These are phyloP conservation scores for Pleurotus tuber-regium DNA, from an alignment of 768 basidiomycete species.

Conservation along the genomic window DNA sequence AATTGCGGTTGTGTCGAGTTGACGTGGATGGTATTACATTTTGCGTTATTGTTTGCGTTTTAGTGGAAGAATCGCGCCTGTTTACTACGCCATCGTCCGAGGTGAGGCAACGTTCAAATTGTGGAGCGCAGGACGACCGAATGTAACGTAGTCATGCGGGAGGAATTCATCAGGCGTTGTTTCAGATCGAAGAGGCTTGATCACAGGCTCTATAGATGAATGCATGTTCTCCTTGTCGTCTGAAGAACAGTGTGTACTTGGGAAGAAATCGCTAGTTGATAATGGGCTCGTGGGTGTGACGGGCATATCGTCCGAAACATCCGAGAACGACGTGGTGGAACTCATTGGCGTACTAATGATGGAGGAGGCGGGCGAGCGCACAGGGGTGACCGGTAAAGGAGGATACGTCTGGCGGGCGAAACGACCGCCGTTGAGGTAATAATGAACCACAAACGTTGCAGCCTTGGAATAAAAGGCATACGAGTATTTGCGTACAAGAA, in stretches of 20 bases:
- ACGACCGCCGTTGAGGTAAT: slow-evolving; percentile 86
- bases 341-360: slow-evolving; percentile 73
- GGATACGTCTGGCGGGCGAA: slow-evolving; percentile 49
- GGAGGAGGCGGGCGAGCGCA: slow-evolving; percentile 47
- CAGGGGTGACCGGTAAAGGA: slow-evolving; percentile 68
- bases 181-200: slow-evolving; percentile 71
- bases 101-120: slow-evolving; percentile 72
- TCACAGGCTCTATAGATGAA: slow-evolving; percentile 56
- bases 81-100: slow-evolving; percentile 59
- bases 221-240: slow-evolving; percentile 78
- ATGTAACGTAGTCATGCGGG: slow-evolving; percentile 78
- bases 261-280: slow-evolving; percentile 59
- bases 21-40: slow-evolving; percentile 82
- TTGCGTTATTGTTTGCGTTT: slow-evolving; percentile 60
- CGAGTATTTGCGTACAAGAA: slow-evolving; percentile 97
- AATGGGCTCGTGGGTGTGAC: slow-evolving; percentile 75
- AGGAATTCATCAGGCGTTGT: slow-evolving; percentile 71
- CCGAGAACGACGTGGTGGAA: slow-evolving; percentile 68
- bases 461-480: slow-evolving; percentile 96
- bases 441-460: slow-evolving; percentile 89
- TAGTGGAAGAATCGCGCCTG: slow-evolving; percentile 40
- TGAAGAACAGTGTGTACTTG: slow-evolving; percentile 48
- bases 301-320: slow-evolving; percentile 82
- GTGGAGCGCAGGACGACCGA: slow-evolving; percentile 77
- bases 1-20: slow-evolving; percentile 57